These are phyloP conservation scores for Bryum argenteum DNA, from an alignment of 225 moss, liverwort and hornwort genomes.

Conservation along the genomic window DNA sequence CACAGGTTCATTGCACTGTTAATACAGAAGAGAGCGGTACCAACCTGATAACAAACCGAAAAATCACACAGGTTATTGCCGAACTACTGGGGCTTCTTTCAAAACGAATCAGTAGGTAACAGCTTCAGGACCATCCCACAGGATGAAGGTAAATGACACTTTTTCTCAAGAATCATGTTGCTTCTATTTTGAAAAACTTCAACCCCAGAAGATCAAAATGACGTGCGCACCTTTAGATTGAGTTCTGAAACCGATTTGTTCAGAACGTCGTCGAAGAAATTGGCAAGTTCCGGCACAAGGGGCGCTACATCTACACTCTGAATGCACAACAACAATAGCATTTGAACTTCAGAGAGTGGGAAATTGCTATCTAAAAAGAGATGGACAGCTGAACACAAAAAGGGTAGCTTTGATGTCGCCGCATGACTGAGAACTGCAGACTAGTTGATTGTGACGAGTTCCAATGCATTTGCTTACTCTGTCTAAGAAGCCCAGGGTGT, in stretches of 20 bases:
- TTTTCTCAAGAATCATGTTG: not conserved
- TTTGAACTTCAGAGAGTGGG: slow-evolving; percentile 3
- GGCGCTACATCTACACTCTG: slow-evolving; percentile 68
- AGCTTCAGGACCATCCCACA: slow-evolving; percentile 6
- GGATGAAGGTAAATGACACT: slow-evolving; percentile 13
- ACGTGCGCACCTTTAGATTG: slow-evolving; percentile 56
- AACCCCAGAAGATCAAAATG: slow-evolving; percentile 4
- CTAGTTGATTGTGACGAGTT: slow-evolving; percentile 1
- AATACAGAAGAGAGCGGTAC: not conserved
- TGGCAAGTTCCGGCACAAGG: slow-evolving; percentile 66
- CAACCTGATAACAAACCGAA: not conserved
- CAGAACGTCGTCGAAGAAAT: slow-evolving; percentile 67
- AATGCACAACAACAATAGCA: slow-evolving; percentile 6
- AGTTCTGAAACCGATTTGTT: slow-evolving; percentile 71
- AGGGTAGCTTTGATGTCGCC: slow-evolving; percentile 12
- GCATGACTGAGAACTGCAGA: slow-evolving; percentile 9
- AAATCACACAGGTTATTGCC: not conserved
- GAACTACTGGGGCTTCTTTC: slow-evolving; percentile 6
- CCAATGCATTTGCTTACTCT: slow-evolving; percentile 33
- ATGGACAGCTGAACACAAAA: slow-evolving; percentile 1
- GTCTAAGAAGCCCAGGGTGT: slow-evolving; percentile 62
- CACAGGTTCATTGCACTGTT: slow-evolving; percentile 33
- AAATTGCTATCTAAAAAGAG: slow-evolving; percentile 6
- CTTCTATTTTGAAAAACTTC: not conserved
- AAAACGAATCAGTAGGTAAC: not conserved